A percentile compares a stretch with the other conserved stretches of the same genome.
phyloP scores from a whole-genome alignment of 306 rosid genomes.

The Rubus parviflorus region DNA sequence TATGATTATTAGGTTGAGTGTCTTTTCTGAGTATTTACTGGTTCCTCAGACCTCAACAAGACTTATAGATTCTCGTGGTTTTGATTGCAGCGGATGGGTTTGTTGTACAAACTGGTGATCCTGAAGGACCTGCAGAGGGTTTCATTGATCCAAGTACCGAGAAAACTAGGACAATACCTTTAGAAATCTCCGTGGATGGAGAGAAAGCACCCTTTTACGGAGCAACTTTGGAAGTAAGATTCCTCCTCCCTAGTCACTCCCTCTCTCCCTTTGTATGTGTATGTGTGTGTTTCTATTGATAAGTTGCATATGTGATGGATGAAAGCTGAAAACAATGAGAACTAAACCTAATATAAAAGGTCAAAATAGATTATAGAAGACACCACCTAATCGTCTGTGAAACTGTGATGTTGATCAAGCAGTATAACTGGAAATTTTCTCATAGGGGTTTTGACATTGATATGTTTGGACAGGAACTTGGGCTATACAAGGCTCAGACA shows the following conservation, averaged over 20 bases:
- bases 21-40: background rate
- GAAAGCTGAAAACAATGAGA: background rate
- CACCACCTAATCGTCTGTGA: background rate
- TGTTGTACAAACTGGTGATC: constrained; percentile 98
- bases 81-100: constrained; percentile 82
- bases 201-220: constrained; percentile 91
- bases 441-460: background rate
- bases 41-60: constrained; percentile 7
- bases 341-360: background rate
- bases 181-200: constrained; percentile 72
- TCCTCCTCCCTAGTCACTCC: constrained; percentile 7
- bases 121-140: constrained; percentile 99
- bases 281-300: constrained; percentile 1
- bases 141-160: constrained; percentile 95
- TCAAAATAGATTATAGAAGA: background rate
- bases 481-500: constrained; percentile 98
- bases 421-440: background rate
- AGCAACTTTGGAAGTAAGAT: constrained; percentile 83
- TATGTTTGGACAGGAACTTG: constrained; percentile 70
- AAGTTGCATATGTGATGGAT: background rate
- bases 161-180: constrained; percentile 78
- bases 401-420: background rate
- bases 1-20: background rate
- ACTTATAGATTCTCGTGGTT: constrained; percentile 16
- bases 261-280: background rate